Base-by-base conservation (phyloP, 78 protist genomes). In the Guillardia theta region DNA sequence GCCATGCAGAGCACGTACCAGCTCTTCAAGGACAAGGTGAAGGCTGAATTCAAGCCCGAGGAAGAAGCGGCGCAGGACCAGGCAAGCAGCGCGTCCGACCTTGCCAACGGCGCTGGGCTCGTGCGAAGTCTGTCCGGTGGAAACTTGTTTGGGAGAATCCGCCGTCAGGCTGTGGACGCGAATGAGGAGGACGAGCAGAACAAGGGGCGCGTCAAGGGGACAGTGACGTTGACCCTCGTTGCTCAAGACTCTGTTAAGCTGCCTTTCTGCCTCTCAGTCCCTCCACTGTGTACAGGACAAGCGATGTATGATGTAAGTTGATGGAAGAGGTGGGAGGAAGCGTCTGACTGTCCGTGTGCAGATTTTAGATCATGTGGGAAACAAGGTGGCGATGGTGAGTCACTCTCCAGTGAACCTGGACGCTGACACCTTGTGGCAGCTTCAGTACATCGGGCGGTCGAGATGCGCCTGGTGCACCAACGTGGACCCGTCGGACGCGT, bases 1-100 rank as follows among this genome's bases (percentile, higher is more conserved):
- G 37, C 90, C 33, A 78, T 78, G 90, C 90, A 78, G 48, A 37
- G 39, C 45, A 78, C 90, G 48, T 78, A 78, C 44, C 53, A 78
- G 90, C 44, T 78, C 53, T 2, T 43, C 9, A 78, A 78, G 45
- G 90, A 78, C 90, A 70, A 70, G 83, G 41, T 15, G 10, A 6
- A 53, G 62, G 62, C 62, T 21, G 62, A 53, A 53, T n/a, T n/a
- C n/a, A n/a, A n/a, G n/a, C n/a, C n/a, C n/a, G n/a, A n/a, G n/a
- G n/a, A n/a, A n/a, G n/a, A n/a, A n/a, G n/a, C n/a, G n/a, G n/a
- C n/a, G n/a, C n/a, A n/a, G n/a, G n/a, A n/a, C n/a, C n/a, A n/a
- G n/a, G n/a, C n/a, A n/a, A n/a, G n/a, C n/a, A n/a, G n/a, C n/a
- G n/a, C n/a, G n/a, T n/a, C n/a, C n/a, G n/a, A n/a, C n/a, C n/a